A percentile compares a stretch with the other conserved stretches of the same genome.
Evolutionary conservation across 78 protist species (phyloP).

Genomic region (Bodo saltans): DNA sequence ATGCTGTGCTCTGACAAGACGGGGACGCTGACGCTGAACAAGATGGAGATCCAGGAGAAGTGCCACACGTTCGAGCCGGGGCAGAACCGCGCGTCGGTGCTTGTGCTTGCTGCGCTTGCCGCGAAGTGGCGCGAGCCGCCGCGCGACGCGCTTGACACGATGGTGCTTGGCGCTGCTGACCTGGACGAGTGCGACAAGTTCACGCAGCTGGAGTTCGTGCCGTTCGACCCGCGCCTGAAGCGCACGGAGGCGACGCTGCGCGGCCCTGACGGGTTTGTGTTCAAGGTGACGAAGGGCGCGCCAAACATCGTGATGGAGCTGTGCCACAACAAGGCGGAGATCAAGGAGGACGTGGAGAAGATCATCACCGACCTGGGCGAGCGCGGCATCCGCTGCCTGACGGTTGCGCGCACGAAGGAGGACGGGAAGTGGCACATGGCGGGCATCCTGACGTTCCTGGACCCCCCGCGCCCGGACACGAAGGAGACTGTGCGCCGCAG

Average conservation of each 20-base stretch:
- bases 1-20: slow-evolving; percentile 95
- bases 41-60: slow-evolving; percentile 70
- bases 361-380: slow-evolving; percentile 58
- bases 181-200: not conserved
- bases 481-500: slow-evolving; percentile 57
- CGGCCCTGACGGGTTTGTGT: slow-evolving; percentile 39
- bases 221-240: slow-evolving; percentile 69
- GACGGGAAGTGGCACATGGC: slow-evolving; percentile 51
- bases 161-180: slow-evolving; percentile 1
- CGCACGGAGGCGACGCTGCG: slow-evolving; percentile 38
- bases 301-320: slow-evolving; percentile 66
- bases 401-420: slow-evolving; percentile 41
- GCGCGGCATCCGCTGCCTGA: slow-evolving; percentile 74
- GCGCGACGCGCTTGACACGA: slow-evolving; percentile 24
- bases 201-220: not conserved
- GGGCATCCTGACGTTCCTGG: slow-evolving; percentile 77
- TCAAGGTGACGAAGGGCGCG: slow-evolving; percentile 68
- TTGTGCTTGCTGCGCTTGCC: not conserved
- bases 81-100: not conserved
- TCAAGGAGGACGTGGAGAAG: slow-evolving; percentile 26
- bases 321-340: slow-evolving; percentile 41
- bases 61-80: not conserved
- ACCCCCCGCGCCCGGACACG: slow-evolving; percentile 75
- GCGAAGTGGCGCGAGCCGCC: too few relatives aligned
- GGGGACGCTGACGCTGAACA: slow-evolving; percentile 90